phyloP scores from a whole-genome alignment of 2,329 filamentous ascomycete species.

The Massarina eburnea region DNA sequence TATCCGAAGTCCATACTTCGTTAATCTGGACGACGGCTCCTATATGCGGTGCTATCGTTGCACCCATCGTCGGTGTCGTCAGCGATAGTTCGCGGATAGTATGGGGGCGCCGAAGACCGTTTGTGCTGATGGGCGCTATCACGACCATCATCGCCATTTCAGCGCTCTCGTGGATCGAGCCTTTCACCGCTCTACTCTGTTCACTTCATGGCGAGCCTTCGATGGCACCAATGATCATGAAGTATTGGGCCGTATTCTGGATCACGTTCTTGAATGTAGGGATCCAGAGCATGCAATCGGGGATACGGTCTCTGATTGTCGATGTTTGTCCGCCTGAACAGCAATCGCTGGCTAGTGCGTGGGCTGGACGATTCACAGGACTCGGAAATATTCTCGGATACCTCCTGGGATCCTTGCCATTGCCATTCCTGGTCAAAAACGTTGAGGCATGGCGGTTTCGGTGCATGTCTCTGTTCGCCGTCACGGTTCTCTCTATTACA shows the following conservation, averaged over 20 bases:
- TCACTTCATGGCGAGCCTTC: not conserved
- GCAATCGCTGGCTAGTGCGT: slow-evolving; percentile 32
- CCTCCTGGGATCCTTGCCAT: slow-evolving; percentile 22
- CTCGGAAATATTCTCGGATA: slow-evolving; percentile 38
- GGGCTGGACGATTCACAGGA: slow-evolving; percentile 27
- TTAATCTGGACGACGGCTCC: slow-evolving; percentile 85
- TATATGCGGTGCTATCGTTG: slow-evolving; percentile 74
- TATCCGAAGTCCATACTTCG: slow-evolving; percentile 81
- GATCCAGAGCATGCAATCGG: slow-evolving; percentile 38
- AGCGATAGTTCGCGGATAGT: slow-evolving; percentile 74
- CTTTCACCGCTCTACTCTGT: slow-evolving; percentile 1
- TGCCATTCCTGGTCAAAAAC: slow-evolving; percentile 18
- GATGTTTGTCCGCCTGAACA: slow-evolving; percentile 34
- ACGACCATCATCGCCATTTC: slow-evolving; percentile 70
- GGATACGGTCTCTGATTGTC: slow-evolving; percentile 35
- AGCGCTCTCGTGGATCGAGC: slow-evolving; percentile 69
- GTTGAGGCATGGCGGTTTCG: slow-evolving; percentile 16
- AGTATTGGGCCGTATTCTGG: slow-evolving; percentile 17
- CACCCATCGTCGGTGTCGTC: slow-evolving; percentile 79
- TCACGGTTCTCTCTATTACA: slow-evolving; percentile 3
- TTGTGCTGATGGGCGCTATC: slow-evolving; percentile 70
- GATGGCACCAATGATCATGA: slow-evolving; percentile 45
- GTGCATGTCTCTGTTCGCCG: slow-evolving; percentile 6
- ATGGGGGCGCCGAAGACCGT: slow-evolving; percentile 80
- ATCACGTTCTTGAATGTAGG: slow-evolving; percentile 32